Conservation (phyloP, 768 basidiomycete species). For the Floccularia luteovirens region DNA sequence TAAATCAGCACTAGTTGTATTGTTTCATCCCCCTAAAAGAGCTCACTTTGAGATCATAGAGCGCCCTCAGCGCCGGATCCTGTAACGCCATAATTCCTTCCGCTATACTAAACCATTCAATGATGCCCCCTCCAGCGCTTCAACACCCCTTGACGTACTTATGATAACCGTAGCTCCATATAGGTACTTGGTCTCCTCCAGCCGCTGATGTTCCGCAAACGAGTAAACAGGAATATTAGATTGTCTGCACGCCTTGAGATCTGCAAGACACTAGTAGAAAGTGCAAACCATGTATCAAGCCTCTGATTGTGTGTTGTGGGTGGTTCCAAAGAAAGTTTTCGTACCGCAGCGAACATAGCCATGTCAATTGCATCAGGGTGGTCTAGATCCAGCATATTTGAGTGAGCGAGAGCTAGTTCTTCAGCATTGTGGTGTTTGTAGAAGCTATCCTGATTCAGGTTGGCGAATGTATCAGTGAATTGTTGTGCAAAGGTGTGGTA, state of each 20-base stretch:
- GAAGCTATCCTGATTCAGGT: conserved; percentile 72
- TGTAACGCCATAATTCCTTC: conserved; percentile 92
- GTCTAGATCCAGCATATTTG: conserved; percentile 79
- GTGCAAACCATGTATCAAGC: background rate
- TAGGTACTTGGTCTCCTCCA: conserved; percentile 75
- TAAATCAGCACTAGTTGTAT: too few species aligned
- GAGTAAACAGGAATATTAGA: conserved; percentile 93
- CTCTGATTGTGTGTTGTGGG: background rate
- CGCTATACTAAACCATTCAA: conserved; percentile 28
- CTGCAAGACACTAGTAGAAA: conserved; percentile 61
- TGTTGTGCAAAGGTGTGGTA: background rate
- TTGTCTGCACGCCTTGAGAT: conserved; percentile 78
- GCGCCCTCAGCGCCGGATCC: conserved; percentile 64
- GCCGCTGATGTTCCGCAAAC: conserved; percentile 82
- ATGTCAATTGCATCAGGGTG: conserved; percentile 93
- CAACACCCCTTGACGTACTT: conserved; percentile 27
- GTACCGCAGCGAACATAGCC: conserved; percentile 72
- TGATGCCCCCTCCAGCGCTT: background rate
- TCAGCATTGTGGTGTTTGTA: conserved; percentile 78
- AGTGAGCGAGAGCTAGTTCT: conserved; percentile 77
- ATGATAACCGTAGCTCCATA: conserved; percentile 94
- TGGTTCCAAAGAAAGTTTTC: conserved; percentile 13
- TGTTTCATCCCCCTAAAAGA: background rate
- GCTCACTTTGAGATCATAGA: conserved; percentile 88
- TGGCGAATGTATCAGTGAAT: background rate